Base-by-base conservation (phyloP, 2,329 filamentous ascomycete genomes). In the Microdochium nivale region DNA sequence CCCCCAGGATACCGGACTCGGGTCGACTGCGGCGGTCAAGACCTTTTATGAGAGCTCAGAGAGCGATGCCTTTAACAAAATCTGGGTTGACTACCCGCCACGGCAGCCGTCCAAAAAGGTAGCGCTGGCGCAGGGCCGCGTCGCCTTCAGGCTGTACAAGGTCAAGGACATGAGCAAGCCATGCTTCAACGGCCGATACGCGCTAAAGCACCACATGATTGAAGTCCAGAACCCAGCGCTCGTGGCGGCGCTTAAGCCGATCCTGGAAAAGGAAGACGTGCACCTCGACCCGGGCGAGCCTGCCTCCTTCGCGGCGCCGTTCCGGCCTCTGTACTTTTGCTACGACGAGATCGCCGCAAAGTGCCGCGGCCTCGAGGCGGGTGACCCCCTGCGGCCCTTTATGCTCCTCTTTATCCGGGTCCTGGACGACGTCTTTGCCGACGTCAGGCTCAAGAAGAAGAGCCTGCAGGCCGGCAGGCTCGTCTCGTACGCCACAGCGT, bases 91-190 rank as follows among this genome's bases (percentile, higher is more conserved):
- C 52, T 68, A 67, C 49, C 71, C 72, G 2, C 72, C 71, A 33
- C 68, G 66, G 53, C 68, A 72, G 60, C 59, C 71, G 51, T 71
- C 66, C 60, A 72, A 71, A 52, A 62, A 62, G 24, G 63, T 60
- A 2, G 59, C 63, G 47, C 62, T 62, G 40, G 65, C 60, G 7
- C 64, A 74, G 44, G 67, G 70, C 48, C 64, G 67, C 3, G 66
- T 70, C 14, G 71, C 73, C 52, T 71, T 77, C 63, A 71, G 68
- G 54, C 61, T 75, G 21, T 76, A 66, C 70, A 75, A 74, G 64
- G 57, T 71, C 63, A 74, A 72, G 56, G 71, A 76, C 56, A 53
- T 53, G 25, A 58, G 59, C 10, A 74, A 75, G 62, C 64, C 67
- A 3, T 62, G 67, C 51, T 63, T 75, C 35, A 63, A 56, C 0